Percentiles rank a stretch among this genome's conserved stretches.
Evolutionary conservation across 805 yeast species (phyloP).

Genomic region (Hanseniaspora guilliermondii): DNA sequence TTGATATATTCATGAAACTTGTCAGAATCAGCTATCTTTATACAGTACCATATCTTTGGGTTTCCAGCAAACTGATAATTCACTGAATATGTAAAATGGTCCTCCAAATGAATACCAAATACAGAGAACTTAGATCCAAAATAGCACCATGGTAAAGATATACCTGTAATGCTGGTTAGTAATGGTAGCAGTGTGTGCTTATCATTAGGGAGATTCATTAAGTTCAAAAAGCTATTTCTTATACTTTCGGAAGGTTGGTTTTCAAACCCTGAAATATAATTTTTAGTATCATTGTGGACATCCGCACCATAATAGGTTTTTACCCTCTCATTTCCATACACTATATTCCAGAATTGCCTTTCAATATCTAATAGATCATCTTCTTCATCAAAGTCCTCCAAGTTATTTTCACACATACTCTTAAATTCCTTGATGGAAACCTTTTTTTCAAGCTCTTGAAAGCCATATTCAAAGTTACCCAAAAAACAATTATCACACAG

Average conservation of each 20-base stretch:
- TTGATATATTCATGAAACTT: conserved; percentile 54
- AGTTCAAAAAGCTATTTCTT: conserved; percentile 57
- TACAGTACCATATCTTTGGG: conserved; percentile 87
- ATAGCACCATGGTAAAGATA: conserved; percentile 92
- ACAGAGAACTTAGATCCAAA: conserved; percentile 82
- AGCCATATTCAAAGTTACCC: conserved; percentile 81
- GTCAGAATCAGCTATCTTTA: conserved; percentile 56
- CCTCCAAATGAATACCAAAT: conserved; percentile 95
- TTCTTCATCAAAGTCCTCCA: conserved; percentile 29
- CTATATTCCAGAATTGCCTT: conserved; percentile 53
- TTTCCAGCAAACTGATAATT: conserved; percentile 87
- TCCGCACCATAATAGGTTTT: conserved; percentile 78
- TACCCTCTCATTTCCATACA: conserved; percentile 32
- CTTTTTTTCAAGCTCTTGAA: conserved; percentile 50
- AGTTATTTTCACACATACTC: conserved; percentile 41
- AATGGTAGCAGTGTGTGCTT: conserved; percentile 57
- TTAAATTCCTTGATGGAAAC: conserved; percentile 53
- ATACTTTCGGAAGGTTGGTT: conserved; percentile 27
- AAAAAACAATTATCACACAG: conserved; percentile 72
- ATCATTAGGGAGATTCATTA: conserved; percentile 59
- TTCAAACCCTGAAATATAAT: conserved; percentile 44
- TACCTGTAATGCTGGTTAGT: conserved; percentile 67
- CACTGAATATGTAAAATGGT: conserved; percentile 80
- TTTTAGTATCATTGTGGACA: conserved; percentile 39
- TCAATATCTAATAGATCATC: conserved; percentile 39